These are phyloP conservation scores for Gypsophila paniculata DNA, from an alignment of 179 eudicot species.

Conservation along the genomic window DNA sequence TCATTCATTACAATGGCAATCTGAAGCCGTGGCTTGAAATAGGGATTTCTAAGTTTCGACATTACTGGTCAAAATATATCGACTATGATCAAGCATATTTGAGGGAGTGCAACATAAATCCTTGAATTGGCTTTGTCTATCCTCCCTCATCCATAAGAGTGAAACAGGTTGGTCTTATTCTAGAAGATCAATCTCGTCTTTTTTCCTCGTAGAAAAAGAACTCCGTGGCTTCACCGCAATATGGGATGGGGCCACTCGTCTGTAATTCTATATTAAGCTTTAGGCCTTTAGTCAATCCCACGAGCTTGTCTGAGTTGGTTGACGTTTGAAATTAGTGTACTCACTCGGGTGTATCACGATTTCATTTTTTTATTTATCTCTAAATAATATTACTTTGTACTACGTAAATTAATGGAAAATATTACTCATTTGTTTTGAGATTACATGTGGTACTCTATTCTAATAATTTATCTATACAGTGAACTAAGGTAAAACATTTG, in stretches of 20 bases:
- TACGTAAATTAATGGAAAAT: too few species aligned
- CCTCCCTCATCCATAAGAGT: too few species aligned
- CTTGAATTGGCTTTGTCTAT: slow-evolving; percentile 10
- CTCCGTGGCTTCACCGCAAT: background rate
- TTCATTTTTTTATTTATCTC: too few species aligned
- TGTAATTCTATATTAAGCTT: background rate
- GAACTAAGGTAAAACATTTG: too few species aligned
- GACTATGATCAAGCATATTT: slow-evolving; percentile 42
- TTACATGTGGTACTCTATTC: too few species aligned
- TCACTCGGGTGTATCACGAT: background rate
- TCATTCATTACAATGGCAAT: slow-evolving; percentile 48
- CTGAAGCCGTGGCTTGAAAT: slow-evolving; percentile 57
- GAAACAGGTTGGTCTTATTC: too few species aligned
- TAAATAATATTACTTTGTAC: too few species aligned
- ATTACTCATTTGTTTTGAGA: too few species aligned
- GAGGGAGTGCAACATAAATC: slow-evolving; percentile 49
- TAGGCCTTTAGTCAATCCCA: background rate
- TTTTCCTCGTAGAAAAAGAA: too few species aligned
- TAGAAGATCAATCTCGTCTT: too few species aligned
- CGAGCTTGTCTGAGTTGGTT: background rate
- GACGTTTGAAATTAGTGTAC: background rate
- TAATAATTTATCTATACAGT: too few species aligned
- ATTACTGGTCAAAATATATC: slow-evolving; percentile 37
- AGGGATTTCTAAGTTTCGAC: slow-evolving; percentile 42
- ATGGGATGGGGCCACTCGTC: background rate